Conservation (phyloP, 2,329 filamentous ascomycete genomes). For the Chaetomium olivaceum region DNA sequence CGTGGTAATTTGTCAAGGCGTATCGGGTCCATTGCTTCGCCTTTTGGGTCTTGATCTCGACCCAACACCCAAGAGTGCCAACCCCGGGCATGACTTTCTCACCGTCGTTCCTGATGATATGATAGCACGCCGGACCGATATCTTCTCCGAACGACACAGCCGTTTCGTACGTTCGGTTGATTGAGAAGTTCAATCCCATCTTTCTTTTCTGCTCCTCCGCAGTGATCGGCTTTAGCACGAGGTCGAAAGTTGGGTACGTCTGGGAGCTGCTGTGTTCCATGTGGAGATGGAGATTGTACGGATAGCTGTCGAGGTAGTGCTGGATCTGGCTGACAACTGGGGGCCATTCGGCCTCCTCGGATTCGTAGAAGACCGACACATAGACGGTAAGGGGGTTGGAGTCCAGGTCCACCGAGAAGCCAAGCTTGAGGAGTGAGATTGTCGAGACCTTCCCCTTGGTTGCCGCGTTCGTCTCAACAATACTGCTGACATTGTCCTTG, state of each 20-base stretch:
- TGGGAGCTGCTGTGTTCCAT: background rate
- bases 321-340: background rate
- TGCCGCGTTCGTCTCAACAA: background rate
- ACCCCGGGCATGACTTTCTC: background rate
- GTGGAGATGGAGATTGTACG: background rate
- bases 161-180: background rate
- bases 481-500: background rate
- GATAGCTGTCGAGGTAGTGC: background rate
- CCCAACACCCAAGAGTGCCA: background rate
- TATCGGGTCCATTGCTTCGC: background rate
- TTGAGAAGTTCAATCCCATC: background rate
- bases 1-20: slow-evolving; percentile 1
- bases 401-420: background rate
- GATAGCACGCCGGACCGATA: background rate
- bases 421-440: background rate
- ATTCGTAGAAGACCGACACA: slow-evolving; percentile 1
- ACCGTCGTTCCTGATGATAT: background rate
- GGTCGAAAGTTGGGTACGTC: background rate
- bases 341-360: background rate
- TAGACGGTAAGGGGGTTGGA: background rate
- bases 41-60: background rate
- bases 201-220: too few relatives aligned
- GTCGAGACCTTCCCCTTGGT: background rate
- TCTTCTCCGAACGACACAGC: background rate
- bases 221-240: background rate